phyloP scores from a whole-genome alignment of 768 basidiomycete species.

The Paxillus involutus region DNA sequence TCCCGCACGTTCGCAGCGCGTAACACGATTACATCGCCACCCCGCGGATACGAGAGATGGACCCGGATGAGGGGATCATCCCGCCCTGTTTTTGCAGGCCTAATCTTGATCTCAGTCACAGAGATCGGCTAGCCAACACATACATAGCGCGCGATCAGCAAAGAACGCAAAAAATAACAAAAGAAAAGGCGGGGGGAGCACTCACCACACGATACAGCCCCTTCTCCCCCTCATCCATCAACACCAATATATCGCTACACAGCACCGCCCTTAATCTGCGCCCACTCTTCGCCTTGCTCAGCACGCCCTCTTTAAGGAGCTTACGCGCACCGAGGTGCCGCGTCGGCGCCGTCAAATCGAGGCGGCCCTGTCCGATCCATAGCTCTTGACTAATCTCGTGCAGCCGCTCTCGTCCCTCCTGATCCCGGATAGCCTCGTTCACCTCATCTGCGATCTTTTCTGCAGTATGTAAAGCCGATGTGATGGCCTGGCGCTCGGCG shows the following conservation, averaged over 20 bases:
- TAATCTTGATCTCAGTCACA: constrained; percentile 63
- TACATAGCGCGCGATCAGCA: background rate
- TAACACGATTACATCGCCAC: constrained; percentile 67
- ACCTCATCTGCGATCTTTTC: constrained; percentile 77
- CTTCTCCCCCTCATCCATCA: constrained; percentile 71
- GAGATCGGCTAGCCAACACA: constrained; percentile 61
- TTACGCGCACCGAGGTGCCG: constrained; percentile 78
- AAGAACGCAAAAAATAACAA: background rate
- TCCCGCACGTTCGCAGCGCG: constrained; percentile 59
- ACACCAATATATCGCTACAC: constrained; percentile 87
- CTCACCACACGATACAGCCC: constrained; percentile 83
- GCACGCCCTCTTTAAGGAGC: constrained; percentile 74
- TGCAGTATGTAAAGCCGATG: constrained; percentile 55
- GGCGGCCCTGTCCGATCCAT: constrained; percentile 85
- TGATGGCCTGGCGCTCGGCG: constrained; percentile 58
- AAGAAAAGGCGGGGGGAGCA: background rate
- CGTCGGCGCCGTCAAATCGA: constrained; percentile 91
- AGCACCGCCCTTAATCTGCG: constrained; percentile 74
- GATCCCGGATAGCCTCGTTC: constrained; percentile 88
- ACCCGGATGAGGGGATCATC: constrained; percentile 73
- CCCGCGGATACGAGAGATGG: constrained; percentile 65
- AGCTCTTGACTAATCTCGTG: constrained; percentile 72
- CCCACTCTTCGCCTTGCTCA: constrained; percentile 84
- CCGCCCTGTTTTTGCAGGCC: constrained; percentile 45
- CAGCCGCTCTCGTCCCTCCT: constrained; percentile 79